A percentile compares a stretch with the other conserved stretches of the same genome.
These are phyloP conservation scores for Xerophyta viscosa DNA, from an alignment of 106 monocot genomes.

Conservation along the genomic window DNA sequence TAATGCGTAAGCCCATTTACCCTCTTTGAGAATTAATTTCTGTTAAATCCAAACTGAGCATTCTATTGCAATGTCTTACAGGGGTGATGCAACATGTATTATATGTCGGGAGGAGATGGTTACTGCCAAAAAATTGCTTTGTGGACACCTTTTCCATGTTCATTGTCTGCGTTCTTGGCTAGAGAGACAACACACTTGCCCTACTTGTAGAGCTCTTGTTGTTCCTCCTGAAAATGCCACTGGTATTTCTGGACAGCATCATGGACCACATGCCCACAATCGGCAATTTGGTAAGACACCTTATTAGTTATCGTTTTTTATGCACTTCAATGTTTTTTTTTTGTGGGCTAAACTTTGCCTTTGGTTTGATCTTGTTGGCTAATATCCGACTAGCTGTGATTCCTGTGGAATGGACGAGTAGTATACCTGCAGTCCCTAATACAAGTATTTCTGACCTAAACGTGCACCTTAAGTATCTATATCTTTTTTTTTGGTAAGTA, in stretches of 20 bases:
- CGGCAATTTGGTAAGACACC: conserved; percentile 59
- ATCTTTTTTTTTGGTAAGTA: no score
- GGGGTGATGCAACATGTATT: conserved; percentile 94
- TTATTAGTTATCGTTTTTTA: no score
- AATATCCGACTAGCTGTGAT: no score
- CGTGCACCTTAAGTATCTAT: no score
- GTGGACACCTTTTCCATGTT: conserved; percentile 95
- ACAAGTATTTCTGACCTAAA: no score
- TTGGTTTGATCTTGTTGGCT: no score
- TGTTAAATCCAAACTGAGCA: no score
- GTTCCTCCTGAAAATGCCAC: conserved; percentile 56
- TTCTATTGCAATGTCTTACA: conserved; percentile 16
- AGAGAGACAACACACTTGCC: conserved; percentile 92
- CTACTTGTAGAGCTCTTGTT: conserved; percentile 83
- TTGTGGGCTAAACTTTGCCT: no score
- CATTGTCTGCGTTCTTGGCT: conserved; percentile 95
- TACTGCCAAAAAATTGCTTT: conserved; percentile 81
- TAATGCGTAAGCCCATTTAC: conserved; percentile 54
- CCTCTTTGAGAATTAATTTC: no score
- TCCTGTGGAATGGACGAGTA: no score
- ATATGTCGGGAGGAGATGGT: conserved; percentile 98
- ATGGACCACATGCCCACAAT: conserved; percentile 26
- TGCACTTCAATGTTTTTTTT: no score
- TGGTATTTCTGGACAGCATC: conserved; percentile 23
- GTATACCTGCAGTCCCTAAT: no score